Evolutionary conservation across 805 yeast species (phyloP), one percentile per base, ranked within the genome.

Genomic region (Saccharomyces eubayanus): DNA sequence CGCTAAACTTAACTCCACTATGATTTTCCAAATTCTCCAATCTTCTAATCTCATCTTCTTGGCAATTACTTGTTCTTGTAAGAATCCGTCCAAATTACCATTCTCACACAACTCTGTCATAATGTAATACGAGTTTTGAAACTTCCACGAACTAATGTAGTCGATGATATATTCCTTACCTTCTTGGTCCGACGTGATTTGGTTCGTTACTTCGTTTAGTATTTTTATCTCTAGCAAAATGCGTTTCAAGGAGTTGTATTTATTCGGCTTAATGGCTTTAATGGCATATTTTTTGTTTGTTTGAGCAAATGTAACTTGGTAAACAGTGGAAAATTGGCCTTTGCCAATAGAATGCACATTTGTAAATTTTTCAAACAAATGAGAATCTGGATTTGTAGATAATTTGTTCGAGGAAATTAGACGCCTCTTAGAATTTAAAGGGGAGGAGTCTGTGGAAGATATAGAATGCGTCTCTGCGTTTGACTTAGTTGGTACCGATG

Each of bases 61-160:
- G 30, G 88, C 80, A 45, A 84, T 77, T 49, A 85, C 82, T 24
- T 89, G 89, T 66, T 83, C 85, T 59, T 87, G 95, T 51, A 94
- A 70, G 64, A 92, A 94, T 55, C 81, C 81, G 63, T 84, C 94
- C 54, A 94, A 72, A 24, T 94, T 87, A 1, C 98, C 98, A 66
- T 91, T 94, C 64, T 91, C 98, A 72, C 97, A 94, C 69, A 75
- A 91, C 61, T 92, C 97, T 3, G 96, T 89, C 94, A 90, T 88
- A 41, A 94, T 89, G 67, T 92, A 94, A 59, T 85, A 80, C 59
- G 83, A 83, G 48, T 82, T 81, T 64, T 82, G 79, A 64, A 76
- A 77, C 59, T 88, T 95, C 97, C 97, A 92, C 30, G 87, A 88
- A 65, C 89, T 90, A 16, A 89, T 78, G 59, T 88, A 82, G 58